These are phyloP conservation scores for Besnoitia besnoiti DNA, from an alignment of 169 alveolate species.

Conservation along the genomic window DNA sequence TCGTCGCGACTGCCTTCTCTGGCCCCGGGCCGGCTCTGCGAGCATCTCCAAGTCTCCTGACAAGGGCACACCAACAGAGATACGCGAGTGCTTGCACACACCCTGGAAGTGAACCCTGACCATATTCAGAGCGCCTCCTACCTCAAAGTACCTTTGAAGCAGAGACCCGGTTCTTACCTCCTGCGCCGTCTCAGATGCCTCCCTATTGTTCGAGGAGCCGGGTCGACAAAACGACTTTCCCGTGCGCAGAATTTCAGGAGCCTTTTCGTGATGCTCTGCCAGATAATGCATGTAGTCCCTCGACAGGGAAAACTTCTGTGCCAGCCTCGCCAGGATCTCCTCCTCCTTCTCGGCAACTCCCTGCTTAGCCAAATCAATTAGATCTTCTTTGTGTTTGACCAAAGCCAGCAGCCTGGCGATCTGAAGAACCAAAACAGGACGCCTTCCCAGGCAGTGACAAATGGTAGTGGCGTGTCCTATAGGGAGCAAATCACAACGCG, in stretches of 20 bases:
- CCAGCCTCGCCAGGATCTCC: background rate
- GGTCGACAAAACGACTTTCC: background rate
- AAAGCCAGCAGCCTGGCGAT: background rate
- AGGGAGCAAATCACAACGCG: too few species aligned
- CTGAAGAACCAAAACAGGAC: background rate
- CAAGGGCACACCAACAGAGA: too few species aligned
- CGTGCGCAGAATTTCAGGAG: slow-evolving; percentile 15
- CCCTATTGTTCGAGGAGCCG: background rate
- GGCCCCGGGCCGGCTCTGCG: too few species aligned
- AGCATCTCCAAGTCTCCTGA: too few species aligned
- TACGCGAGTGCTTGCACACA: too few species aligned
- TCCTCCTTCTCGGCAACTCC: background rate
- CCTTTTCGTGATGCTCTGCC: slow-evolving; percentile 24
- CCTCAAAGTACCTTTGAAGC: too few species aligned
- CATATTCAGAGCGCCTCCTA: too few species aligned
- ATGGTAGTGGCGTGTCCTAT: too few species aligned
- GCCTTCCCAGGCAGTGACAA: too few species aligned
- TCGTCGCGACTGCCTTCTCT: too few species aligned
- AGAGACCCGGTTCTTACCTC: too few species aligned
- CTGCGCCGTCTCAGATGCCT: background rate
- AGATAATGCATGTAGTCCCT: background rate
- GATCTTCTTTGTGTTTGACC: background rate
- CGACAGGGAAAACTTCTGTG: slow-evolving; percentile 19
- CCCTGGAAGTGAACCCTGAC: too few species aligned
- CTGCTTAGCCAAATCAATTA: background rate